Evolutionary conservation across 306 rosid genomes (phyloP), one percentile per base, ranked within the genome.

Genomic region (Acmispon strigosus): DNA sequence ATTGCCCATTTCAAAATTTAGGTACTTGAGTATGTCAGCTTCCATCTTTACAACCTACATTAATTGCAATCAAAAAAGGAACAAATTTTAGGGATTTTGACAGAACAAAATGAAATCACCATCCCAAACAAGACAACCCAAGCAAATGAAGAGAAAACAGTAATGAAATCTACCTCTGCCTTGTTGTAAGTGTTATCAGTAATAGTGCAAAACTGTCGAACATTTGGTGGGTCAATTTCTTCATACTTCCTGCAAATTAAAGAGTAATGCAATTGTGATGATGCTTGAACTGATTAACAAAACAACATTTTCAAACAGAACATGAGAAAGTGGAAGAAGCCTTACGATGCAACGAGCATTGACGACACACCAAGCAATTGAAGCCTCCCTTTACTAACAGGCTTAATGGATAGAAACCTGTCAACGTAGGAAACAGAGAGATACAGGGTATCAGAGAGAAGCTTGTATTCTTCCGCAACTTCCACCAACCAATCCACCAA

Each of bases 401-500:
- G 6, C 10, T 70, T 70, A 44, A 74, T 0, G 0, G 98, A 90
- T 2, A 94, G 73, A 73, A 76, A 90, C 20, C 87, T 81, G 48
- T 94, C 98, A 4, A 94, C 55, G 62, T 86, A 89, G 0, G 88
- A 81, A 37, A 94, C 53, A 0, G 89, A 72, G 29, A 89, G 90
- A 66, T 68, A 82, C n/a, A 90, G 82, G 12, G 97, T 81, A 3
- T 94, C 97, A 0, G 98, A 20, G 9, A 83, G 84, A 22, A 94
- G 97, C 63, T 89, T 83, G 59, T 87, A 87, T 37, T 94, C 90
- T 19, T 88, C 96, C 0, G 97, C 96, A 70, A 94, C 97, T 12
- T 90, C 96, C 2, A 90, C 96, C 57, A 94, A 62, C 98, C 98
- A 94, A 75, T 94, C 98, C 4, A 94, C 90, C 75, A 94, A 69